Evolutionary conservation across 306 rosid species (phyloP).

Genomic region (Sicyos edulis): DNA sequence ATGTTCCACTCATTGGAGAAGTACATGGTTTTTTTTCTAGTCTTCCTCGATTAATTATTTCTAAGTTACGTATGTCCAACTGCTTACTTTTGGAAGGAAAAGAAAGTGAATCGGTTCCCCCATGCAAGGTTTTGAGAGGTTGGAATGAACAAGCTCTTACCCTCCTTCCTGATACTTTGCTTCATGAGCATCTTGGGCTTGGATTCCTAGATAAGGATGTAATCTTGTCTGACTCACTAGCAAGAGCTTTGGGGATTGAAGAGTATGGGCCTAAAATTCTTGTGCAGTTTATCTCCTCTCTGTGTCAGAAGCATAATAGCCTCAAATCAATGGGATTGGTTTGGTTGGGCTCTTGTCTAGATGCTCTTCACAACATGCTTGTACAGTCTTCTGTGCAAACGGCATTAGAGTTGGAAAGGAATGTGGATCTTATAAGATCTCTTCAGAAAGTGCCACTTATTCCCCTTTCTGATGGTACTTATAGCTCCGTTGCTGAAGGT

Average conservation of each 20-base stretch:
- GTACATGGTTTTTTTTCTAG: slow-evolving; percentile 91
- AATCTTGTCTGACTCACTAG: slow-evolving; percentile 51
- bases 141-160: slow-evolving; percentile 66
- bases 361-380: slow-evolving; percentile 41
- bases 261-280: slow-evolving; percentile 76
- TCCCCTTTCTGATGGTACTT: slow-evolving; percentile 89
- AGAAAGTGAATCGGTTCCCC: slow-evolving; percentile 61
- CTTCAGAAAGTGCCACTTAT: slow-evolving; percentile 54
- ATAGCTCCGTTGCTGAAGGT: slow-evolving; percentile 62
- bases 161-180: slow-evolving; percentile 59
- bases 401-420: slow-evolving; percentile 33
- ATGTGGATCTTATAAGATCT: slow-evolving; percentile 34
- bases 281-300: slow-evolving; percentile 47
- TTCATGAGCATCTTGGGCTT: slow-evolving; percentile 68
- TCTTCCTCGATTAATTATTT: slow-evolving; percentile 75
- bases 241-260: slow-evolving; percentile 70
- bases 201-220: slow-evolving; percentile 64
- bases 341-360: slow-evolving; percentile 72
- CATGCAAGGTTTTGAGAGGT: slow-evolving; percentile 82
- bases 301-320: slow-evolving; percentile 40
- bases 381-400: slow-evolving; percentile 38
- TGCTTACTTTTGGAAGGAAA: slow-evolving; percentile 76
- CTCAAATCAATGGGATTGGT: slow-evolving; percentile 49
- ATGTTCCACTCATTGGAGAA: slow-evolving; percentile 85
- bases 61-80: slow-evolving; percentile 58